Conservation (phyloP, 306 rosid genomes). For the Prunus davidiana region DNA sequence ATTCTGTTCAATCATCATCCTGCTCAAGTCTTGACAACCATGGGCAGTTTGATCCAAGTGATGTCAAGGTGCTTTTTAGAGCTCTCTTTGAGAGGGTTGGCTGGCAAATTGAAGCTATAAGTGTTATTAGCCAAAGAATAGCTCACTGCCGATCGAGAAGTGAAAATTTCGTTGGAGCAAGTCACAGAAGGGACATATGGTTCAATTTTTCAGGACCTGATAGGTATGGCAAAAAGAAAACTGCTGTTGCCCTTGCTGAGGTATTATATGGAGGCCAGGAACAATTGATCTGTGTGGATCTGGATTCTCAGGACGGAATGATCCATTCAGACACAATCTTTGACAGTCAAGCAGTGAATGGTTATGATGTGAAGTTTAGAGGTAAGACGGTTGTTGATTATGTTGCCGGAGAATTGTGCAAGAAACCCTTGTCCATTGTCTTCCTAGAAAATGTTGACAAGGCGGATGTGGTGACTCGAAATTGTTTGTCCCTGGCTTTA, state of each 20-base stretch:
- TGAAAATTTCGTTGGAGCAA: slow-evolving; percentile 34
- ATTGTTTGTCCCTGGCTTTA: slow-evolving; percentile 64
- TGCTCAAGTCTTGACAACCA: slow-evolving; percentile 52
- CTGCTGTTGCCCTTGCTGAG: slow-evolving; percentile 71
- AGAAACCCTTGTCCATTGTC: slow-evolving; percentile 67
- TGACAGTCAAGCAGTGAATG: slow-evolving; percentile 32
- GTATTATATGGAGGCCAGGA: slow-evolving; percentile 58
- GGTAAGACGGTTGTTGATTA: slow-evolving; percentile 82
- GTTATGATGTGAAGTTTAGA: slow-evolving; percentile 59
- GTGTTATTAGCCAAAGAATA: slow-evolving; percentile 51
- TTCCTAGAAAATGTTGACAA: slow-evolving; percentile 80
- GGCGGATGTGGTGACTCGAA: slow-evolving; percentile 66
- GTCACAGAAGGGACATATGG: slow-evolving; percentile 60
- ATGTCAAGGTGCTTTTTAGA: slow-evolving; percentile 57
- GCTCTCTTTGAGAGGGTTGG: slow-evolving; percentile 59
- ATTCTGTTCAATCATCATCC: slow-evolving; percentile 49
- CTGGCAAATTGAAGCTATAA: slow-evolving; percentile 79
- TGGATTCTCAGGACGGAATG: slow-evolving; percentile 42
- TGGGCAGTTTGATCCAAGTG: slow-evolving; percentile 47
- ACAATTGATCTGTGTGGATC: slow-evolving; percentile 53
- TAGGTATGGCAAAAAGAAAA: slow-evolving; percentile 61
- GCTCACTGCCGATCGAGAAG: slow-evolving; percentile 38
- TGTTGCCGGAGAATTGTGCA: slow-evolving; percentile 61
- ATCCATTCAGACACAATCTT: slow-evolving; percentile 13
- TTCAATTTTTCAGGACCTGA: slow-evolving; percentile 83